Percentiles rank a stretch among this genome's conserved stretches.
phyloP scores from a whole-genome alignment of 2,329 filamentous ascomycete species.

The Seiridium unicorne region DNA sequence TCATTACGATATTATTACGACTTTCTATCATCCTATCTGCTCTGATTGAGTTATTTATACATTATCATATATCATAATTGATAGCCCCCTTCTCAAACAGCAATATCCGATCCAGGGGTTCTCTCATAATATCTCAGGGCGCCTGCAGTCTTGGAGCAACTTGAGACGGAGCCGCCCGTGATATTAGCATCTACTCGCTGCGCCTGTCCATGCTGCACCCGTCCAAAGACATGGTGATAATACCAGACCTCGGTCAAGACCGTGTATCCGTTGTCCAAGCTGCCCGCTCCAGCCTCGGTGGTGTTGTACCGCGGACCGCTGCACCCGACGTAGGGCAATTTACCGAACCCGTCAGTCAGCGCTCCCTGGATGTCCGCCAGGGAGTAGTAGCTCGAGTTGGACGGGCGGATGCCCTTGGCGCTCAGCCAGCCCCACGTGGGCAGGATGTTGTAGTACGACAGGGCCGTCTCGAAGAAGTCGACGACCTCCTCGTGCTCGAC shows the following conservation, averaged over 20 bases:
- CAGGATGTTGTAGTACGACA: slow-evolving; percentile 54
- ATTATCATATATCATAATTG: background rate
- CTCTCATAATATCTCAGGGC: slow-evolving; percentile 57
- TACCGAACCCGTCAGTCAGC: slow-evolving; percentile 49
- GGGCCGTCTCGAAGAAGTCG: slow-evolving; percentile 61
- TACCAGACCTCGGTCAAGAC: slow-evolving; percentile 65
- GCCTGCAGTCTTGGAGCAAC: slow-evolving; percentile 51
- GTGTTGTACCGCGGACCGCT: slow-evolving; percentile 58
- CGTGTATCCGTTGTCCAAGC: slow-evolving; percentile 54
- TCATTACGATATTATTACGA: background rate
- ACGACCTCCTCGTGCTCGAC: slow-evolving; percentile 56
- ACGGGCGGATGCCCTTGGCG: slow-evolving; percentile 51
- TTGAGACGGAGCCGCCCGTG: slow-evolving; percentile 48
- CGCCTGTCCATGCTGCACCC: slow-evolving; percentile 50
- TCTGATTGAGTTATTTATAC: background rate
- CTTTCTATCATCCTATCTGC: background rate
- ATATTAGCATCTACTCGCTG: slow-evolving; percentile 41
- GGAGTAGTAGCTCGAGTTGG: slow-evolving; percentile 40
- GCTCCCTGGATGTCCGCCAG: slow-evolving; percentile 50
- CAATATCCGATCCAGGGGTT: slow-evolving; percentile 35
- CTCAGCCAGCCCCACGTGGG: slow-evolving; percentile 63
- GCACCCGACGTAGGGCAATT: slow-evolving; percentile 60
- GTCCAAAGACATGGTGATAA: slow-evolving; percentile 59
- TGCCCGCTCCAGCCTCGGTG: slow-evolving; percentile 54
- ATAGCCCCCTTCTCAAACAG: background rate